phyloP scores from a whole-genome alignment of 306 rosid species.

The Gastrolobium villosum region DNA sequence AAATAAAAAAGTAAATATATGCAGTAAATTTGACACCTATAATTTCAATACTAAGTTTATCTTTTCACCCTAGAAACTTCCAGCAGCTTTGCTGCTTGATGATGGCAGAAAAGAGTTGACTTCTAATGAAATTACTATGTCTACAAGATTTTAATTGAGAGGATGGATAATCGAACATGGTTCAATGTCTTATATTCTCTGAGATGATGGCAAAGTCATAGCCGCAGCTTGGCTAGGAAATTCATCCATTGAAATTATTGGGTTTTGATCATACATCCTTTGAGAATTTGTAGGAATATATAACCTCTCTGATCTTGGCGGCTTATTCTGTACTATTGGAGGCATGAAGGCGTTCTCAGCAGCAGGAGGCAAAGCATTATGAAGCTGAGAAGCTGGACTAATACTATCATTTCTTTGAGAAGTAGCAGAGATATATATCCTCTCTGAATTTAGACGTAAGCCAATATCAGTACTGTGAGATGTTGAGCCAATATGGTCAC shows the following conservation, averaged over 20 bases:
- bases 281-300: constrained; percentile 57
- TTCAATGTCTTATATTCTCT: constrained; percentile 50
- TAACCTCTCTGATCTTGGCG: constrained; percentile 57
- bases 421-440: constrained; percentile 53
- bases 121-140: constrained; percentile 9
- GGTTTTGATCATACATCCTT: constrained; percentile 60
- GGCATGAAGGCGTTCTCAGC: constrained; percentile 58
- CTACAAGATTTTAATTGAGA: constrained; percentile 15
- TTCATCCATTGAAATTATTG: constrained; percentile 61
- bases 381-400: constrained; percentile 51
- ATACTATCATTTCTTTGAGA: constrained; percentile 57
- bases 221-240: constrained; percentile 62
- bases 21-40: too few species aligned
- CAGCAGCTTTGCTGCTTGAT: constrained; percentile 8
- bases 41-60: not conserved
- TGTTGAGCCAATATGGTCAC: constrained; percentile 44
- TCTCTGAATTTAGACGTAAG: constrained; percentile 55
- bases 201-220: constrained; percentile 55
- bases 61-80: not conserved
- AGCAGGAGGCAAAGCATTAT: constrained; percentile 51
- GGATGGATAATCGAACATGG: not conserved
- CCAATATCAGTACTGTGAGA: constrained; percentile 57
- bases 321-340: constrained; percentile 53
- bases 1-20: too few species aligned
- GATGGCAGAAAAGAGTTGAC: not conserved